Conservation (phyloP, 1,139 yeast species). For the Saccharomycopsis hybrid region DNA sequence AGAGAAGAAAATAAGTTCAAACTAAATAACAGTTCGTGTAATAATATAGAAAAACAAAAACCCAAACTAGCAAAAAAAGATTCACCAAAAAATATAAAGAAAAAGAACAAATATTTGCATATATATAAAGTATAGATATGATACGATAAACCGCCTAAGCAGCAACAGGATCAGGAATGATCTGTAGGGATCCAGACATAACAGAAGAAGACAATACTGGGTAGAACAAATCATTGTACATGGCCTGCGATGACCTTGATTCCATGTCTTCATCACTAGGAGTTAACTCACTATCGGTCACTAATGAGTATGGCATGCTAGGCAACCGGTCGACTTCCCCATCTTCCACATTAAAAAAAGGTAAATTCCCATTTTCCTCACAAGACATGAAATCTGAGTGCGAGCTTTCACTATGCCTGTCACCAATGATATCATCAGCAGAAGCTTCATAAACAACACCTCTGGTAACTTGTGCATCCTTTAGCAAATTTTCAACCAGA, state of each 20-base stretch:
- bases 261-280: background rate
- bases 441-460: conserved; percentile 32
- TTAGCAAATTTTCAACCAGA: conserved; percentile 38
- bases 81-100: too few species aligned
- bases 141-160: background rate
- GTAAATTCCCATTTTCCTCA: background rate
- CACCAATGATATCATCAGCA: background rate
- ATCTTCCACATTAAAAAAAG: background rate
- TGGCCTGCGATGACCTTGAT: background rate
- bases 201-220: conserved; percentile 12
- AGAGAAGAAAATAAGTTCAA: too few species aligned
- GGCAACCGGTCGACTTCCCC: background rate
- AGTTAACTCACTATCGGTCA: background rate
- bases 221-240: conserved; percentile 6
- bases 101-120: too few species aligned
- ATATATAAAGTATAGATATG: too few species aligned
- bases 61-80: too few species aligned
- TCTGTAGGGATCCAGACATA: background rate
- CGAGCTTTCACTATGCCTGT: background rate
- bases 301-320: conserved; percentile 2
- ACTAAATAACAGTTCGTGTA: too few species aligned
- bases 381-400: background rate
- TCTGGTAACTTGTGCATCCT: conserved; percentile 38
- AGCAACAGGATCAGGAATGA: background rate
- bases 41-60: too few species aligned